Evolutionary conservation across 2,329 filamentous ascomycete species (phyloP).

Genomic region (Hypoxylon sp.): DNA sequence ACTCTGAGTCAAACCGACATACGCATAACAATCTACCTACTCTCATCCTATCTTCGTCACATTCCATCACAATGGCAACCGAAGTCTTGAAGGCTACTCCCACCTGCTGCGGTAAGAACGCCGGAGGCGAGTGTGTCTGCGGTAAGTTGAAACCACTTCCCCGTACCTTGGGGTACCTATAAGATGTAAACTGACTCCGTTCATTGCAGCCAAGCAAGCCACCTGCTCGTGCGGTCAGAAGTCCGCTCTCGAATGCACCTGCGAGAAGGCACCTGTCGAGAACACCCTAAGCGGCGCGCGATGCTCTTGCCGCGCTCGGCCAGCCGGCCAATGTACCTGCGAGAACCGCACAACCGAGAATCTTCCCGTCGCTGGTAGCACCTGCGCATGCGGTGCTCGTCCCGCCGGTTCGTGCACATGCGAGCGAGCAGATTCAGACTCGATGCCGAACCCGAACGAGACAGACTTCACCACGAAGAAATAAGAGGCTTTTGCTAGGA

Average conservation of each 20-base stretch:
- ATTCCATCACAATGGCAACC: constrained; percentile 53
- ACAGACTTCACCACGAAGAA: constrained; percentile 87
- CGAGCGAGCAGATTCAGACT: constrained; percentile 77
- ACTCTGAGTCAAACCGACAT: not conserved
- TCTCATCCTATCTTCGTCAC: constrained; percentile 13
- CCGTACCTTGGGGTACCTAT: not conserved
- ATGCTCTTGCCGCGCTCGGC: constrained; percentile 87
- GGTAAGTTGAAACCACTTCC: constrained; percentile 60
- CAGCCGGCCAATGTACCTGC: constrained; percentile 86
- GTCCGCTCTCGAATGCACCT: constrained; percentile 87
- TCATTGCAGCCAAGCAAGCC: constrained; percentile 69
- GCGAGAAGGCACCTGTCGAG: constrained; percentile 81
- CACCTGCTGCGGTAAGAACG: constrained; percentile 71
- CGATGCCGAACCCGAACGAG: constrained; percentile 77
- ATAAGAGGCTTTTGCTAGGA: constrained; percentile 49
- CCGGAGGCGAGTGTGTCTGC: constrained; percentile 67
- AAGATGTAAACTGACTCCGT: constrained; percentile 20
- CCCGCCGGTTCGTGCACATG: constrained; percentile 81
- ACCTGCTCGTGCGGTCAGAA: constrained; percentile 93
- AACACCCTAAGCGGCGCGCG: constrained; percentile 80
- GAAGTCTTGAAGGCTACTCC: constrained; percentile 56
- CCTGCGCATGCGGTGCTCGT: constrained; percentile 17
- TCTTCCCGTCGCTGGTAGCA: constrained; percentile 8
- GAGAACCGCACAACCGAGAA: constrained; percentile 69
- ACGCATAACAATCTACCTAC: not conserved